A percentile compares a stretch with the other conserved stretches of the same genome.
Conservation (phyloP, 2,329 filamentous ascomycete species). For the Diaporthe batatas region DNA sequence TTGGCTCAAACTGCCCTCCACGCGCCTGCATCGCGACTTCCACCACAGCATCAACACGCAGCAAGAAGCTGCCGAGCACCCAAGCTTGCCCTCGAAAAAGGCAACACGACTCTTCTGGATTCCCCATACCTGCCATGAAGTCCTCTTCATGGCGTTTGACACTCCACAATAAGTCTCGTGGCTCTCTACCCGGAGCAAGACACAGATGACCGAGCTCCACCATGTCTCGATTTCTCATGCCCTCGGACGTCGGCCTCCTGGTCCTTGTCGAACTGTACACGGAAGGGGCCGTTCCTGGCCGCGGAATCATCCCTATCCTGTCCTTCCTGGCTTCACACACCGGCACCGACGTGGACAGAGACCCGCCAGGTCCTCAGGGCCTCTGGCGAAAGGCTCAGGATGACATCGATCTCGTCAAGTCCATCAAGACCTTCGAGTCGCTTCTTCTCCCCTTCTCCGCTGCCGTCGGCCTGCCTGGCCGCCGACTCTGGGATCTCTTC, state of each 20-base stretch:
- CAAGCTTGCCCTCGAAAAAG: neutral
- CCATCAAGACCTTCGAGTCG: constrained; percentile 71
- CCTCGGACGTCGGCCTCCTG: constrained; percentile 87
- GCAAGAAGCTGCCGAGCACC: neutral
- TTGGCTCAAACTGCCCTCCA: neutral
- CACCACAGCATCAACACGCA: neutral
- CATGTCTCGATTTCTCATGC: constrained; percentile 89
- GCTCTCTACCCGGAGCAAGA: neutral
- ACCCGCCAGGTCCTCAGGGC: constrained; percentile 44
- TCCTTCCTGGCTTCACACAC: constrained; percentile 56
- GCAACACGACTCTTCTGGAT: neutral
- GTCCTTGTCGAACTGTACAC: constrained; percentile 86
- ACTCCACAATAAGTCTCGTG: constrained; percentile 1
- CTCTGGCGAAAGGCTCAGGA: constrained; percentile 64
- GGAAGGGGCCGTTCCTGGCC: constrained; percentile 66
- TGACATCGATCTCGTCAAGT: constrained; percentile 65
- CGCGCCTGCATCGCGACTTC: constrained; percentile 33
- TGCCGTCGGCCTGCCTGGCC: constrained; percentile 74
- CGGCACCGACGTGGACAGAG: constrained; percentile 56
- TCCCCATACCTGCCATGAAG: constrained; percentile 3
- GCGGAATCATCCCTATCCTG: constrained; percentile 56
- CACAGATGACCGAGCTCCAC: constrained; percentile 19
- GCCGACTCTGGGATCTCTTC: constrained; percentile 89
- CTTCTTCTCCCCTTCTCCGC: constrained; percentile 67
- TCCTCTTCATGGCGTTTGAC: neutral